These are phyloP conservation scores for Xylariaceae sp. DNA, from an alignment of 2,329 filamentous ascomycete genomes.

Conservation along the genomic window DNA sequence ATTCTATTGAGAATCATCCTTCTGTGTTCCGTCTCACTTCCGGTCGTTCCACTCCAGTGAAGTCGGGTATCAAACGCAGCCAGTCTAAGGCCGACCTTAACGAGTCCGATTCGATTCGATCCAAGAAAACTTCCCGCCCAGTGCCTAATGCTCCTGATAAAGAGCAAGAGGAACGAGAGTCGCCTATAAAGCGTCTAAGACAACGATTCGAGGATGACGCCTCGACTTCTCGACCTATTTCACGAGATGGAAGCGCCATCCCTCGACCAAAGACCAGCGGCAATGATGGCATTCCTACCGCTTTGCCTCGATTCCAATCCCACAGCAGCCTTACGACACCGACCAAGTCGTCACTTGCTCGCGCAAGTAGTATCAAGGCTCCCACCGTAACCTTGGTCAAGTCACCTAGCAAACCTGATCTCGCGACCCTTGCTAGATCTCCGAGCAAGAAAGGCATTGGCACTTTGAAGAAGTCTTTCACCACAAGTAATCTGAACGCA, in stretches of 20 bases:
- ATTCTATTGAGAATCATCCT: constrained; percentile 86
- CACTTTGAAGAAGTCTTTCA: constrained; percentile 54
- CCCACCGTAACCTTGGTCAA: constrained; percentile 57
- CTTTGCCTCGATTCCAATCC: constrained; percentile 49
- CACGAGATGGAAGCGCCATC: constrained; percentile 54
- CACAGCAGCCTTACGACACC: constrained; percentile 70
- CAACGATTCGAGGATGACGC: constrained; percentile 69
- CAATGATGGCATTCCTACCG: constrained; percentile 39
- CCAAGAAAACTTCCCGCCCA: constrained; percentile 31
- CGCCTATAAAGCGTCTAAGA: constrained; percentile 71
- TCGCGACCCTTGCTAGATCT: constrained; percentile 44
- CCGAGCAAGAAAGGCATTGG: constrained; percentile 42
- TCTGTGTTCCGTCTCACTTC: constrained; percentile 72
- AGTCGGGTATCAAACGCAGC: constrained; percentile 39
- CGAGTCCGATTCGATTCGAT: constrained; percentile 53
- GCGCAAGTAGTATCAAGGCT: constrained; percentile 57
- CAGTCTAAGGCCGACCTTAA: constrained; percentile 66
- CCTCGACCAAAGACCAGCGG: constrained; percentile 51
- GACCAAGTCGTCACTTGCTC: constrained; percentile 73
- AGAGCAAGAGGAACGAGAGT: constrained; percentile 37
- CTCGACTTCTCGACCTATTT: constrained; percentile 64
- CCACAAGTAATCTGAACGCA: constrained; percentile 47
- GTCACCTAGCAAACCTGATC: constrained; percentile 55
- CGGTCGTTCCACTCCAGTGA: constrained; percentile 57
- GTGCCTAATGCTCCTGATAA: constrained; percentile 28